Conservation (phyloP, 768 basidiomycete genomes). For the Mycena sanguinolenta region DNA sequence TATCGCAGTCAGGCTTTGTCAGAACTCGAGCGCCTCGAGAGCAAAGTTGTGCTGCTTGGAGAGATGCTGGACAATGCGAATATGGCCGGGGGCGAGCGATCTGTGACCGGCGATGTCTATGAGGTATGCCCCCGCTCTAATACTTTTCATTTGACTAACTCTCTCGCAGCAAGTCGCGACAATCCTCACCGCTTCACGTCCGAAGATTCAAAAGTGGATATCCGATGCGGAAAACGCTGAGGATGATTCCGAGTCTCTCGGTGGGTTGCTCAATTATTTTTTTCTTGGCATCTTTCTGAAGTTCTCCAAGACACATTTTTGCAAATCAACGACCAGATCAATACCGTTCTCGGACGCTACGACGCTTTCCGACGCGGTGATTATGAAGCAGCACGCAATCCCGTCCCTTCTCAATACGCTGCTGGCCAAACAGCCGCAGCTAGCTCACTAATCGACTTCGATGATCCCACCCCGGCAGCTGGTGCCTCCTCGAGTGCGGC, state of each 20-base stretch:
- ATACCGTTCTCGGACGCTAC: conserved; percentile 89
- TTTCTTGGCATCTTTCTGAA: conserved; percentile 3
- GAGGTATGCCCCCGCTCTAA: conserved; percentile 63
- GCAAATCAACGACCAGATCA: conserved; percentile 98
- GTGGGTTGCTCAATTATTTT: conserved; percentile 56
- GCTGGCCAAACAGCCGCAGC: conserved; percentile 44
- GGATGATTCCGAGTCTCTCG: conserved; percentile 91
- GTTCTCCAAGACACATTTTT: conserved; percentile 83
- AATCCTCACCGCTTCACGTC: conserved; percentile 84
- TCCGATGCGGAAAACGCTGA: conserved; percentile 92
- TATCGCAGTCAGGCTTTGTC: conserved; percentile 91
- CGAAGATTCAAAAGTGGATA: conserved; percentile 98
- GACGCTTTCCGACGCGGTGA: conserved; percentile 96
- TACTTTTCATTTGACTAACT: conserved; percentile 4
- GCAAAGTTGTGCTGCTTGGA: conserved; percentile 94
- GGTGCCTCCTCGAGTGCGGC: conserved; percentile 37
- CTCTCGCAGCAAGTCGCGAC: conserved; percentile 85
- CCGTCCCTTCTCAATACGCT: conserved; percentile 73
- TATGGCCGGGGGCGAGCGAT: conserved; percentile 75
- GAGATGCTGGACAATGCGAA: conserved; percentile 97
- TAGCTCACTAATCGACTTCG: conserved; percentile 83
- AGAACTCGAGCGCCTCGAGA: conserved; percentile 94
- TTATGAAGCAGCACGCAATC: conserved; percentile 75
- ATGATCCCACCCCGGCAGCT: conserved; percentile 58
- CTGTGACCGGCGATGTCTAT: conserved; percentile 92